Evolutionary conservation across 208 protist genomes (phyloP).

Genomic region (Plasmodiophora brassicae): DNA sequence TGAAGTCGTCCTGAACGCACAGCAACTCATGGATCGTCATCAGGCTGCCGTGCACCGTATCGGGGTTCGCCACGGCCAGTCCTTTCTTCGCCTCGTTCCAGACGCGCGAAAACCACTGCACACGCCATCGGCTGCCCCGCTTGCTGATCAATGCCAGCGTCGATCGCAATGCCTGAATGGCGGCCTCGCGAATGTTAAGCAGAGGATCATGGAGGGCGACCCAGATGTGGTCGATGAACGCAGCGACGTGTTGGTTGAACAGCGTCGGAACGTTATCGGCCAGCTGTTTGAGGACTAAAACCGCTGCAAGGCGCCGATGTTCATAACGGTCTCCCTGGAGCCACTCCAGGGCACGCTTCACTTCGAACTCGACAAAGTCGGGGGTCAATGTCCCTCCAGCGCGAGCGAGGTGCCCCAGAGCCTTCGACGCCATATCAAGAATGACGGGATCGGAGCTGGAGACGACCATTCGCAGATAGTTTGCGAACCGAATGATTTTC

Average conservation of each 20-base stretch:
- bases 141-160: conserved; percentile 62
- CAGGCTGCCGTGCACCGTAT: conserved; percentile 63
- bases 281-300: conserved; percentile 69
- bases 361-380: conserved; percentile 72
- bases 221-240: conserved; percentile 68
- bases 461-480: conserved; percentile 66
- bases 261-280: conserved; percentile 70
- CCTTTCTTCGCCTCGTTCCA: conserved; percentile 64
- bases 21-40: conserved; percentile 54
- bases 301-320: conserved; percentile 45
- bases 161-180: conserved; percentile 59
- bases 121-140: conserved; percentile 56
- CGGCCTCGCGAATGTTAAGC: conserved; percentile 57
- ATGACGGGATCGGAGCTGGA: conserved; percentile 56
- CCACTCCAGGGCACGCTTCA: conserved; percentile 69
- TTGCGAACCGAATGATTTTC: conserved; percentile 63
- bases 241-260: conserved; percentile 67
- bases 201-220: conserved; percentile 61
- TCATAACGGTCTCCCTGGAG: conserved; percentile 54
- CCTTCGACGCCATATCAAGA: conserved; percentile 60
- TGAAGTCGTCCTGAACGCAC: conserved; percentile 38
- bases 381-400: conserved; percentile 65
- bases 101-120: conserved; percentile 64
- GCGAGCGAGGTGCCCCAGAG: conserved; percentile 65
- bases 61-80: conserved; percentile 34